phyloP scores from a whole-genome alignment of 495 filamentous ascomycete genomes.

The Jackrogersella minutella region DNA sequence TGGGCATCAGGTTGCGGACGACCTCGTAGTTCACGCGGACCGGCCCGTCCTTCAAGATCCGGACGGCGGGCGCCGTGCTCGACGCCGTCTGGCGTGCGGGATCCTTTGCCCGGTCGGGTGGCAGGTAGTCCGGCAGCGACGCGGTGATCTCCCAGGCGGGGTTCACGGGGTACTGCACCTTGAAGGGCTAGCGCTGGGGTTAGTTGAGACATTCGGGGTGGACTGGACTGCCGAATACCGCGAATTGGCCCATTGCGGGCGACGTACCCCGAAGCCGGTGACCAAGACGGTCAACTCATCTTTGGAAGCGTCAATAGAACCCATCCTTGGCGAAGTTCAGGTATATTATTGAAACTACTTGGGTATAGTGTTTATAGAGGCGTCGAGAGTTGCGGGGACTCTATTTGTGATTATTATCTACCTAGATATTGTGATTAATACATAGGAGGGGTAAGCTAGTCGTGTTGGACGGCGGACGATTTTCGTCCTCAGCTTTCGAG shows the following conservation, averaged over 20 bases:
- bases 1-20: slow-evolving; percentile 69
- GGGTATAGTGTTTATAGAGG: background rate
- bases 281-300: slow-evolving; percentile 72
- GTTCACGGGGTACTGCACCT: slow-evolving; percentile 68
- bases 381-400: background rate
- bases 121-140: slow-evolving; percentile 61
- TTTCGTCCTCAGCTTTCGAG: background rate
- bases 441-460: background rate
- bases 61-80: slow-evolving; percentile 62
- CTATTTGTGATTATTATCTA: background rate
- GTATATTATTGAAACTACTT: background rate
- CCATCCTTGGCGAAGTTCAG: slow-evolving; percentile 45
- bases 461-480: background rate
- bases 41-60: slow-evolving; percentile 68
- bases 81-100: slow-evolving; percentile 33
- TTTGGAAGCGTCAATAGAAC: slow-evolving; percentile 46
- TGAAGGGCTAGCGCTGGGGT: slow-evolving; percentile 65
- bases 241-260: slow-evolving; percentile 17
- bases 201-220: slow-evolving; percentile 11
- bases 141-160: slow-evolving; percentile 74
- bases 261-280: slow-evolving; percentile 76
- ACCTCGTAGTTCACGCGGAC: slow-evolving; percentile 73
- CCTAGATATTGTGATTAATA: no score
- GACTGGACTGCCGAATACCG: background rate
- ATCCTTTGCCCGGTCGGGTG: slow-evolving; percentile 50